A percentile compares a stretch with the other conserved stretches of the same genome.
These are phyloP conservation scores for Candida ortonii DNA, from an alignment of 805 yeast species.

Conservation along the genomic window DNA sequence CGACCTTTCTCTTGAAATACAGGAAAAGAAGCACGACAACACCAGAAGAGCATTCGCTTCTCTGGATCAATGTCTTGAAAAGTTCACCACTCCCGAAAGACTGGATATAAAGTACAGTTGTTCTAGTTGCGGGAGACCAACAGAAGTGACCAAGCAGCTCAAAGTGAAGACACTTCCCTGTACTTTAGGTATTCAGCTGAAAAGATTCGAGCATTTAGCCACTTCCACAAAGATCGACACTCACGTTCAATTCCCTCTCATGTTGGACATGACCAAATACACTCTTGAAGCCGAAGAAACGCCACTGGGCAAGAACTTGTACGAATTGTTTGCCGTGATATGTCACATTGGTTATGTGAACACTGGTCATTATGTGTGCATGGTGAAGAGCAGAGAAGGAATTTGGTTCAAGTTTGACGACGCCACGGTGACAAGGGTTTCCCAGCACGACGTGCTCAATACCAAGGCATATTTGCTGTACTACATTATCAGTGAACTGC, in stretches of 20 bases:
- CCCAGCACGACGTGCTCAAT: constrained; percentile 60
- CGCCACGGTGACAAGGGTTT: constrained; percentile 66
- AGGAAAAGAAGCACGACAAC: constrained; percentile 31
- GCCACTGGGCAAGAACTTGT: constrained; percentile 36
- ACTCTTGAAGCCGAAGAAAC: constrained; percentile 19
- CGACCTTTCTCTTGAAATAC: constrained; percentile 80
- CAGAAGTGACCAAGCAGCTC: constrained; percentile 71
- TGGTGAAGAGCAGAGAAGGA: constrained; percentile 67
- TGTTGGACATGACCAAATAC: constrained; percentile 69
- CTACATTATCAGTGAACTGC: constrained; percentile 50
- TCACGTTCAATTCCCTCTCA: constrained; percentile 68
- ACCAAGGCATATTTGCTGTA: constrained; percentile 80
- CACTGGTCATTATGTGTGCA: constrained; percentile 91
- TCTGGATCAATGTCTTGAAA: constrained; percentile 63
- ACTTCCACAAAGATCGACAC: constrained; percentile 71
- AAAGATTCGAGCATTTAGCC: constrained; percentile 66
- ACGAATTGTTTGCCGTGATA: constrained; percentile 83
- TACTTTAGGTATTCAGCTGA: constrained; percentile 79
- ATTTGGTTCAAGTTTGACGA: constrained; percentile 94
- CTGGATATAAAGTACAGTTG: constrained; percentile 76
- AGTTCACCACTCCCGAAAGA: constrained; percentile 75
- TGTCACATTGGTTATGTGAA: constrained; percentile 91
- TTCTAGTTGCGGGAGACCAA: constrained; percentile 54
- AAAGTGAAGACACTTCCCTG: constrained; percentile 69
- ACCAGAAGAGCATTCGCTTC: constrained; percentile 25